Conservation (phyloP, 1,284 basidiomycete genomes). For the Austroboletus novae-zelandiae region DNA sequence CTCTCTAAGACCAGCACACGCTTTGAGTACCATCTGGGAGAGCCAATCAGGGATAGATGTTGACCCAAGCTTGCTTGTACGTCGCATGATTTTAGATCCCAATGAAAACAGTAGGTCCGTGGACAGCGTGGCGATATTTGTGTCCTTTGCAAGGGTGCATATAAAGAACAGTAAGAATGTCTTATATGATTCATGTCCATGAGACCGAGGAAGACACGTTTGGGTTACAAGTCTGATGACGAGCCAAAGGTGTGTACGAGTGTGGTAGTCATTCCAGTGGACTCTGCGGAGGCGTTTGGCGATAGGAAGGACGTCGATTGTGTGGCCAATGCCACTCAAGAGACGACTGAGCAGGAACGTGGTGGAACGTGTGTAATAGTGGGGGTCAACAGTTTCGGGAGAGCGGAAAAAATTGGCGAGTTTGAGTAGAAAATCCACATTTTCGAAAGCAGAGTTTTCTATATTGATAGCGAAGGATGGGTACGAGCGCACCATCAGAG, state of each 20-base stretch:
- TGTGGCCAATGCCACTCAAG: neutral
- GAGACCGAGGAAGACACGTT: too few species aligned
- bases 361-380: neutral
- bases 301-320: neutral
- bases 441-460: neutral
- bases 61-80: neutral
- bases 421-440: neutral
- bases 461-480: neutral
- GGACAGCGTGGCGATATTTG: too few species aligned
- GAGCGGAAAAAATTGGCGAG: neutral
- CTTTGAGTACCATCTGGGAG: neutral
- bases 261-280: too few species aligned
- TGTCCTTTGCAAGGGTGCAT: too few species aligned
- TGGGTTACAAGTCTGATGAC: too few species aligned
- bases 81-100: too few species aligned
- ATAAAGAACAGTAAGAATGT: too few species aligned
- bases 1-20: neutral
- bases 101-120: too few species aligned
- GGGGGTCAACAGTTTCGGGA: neutral
- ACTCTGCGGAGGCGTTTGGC: neutral
- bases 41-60: neutral
- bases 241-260: too few species aligned
- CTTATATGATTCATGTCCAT: too few species aligned
- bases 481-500: slow-evolving; percentile 9
- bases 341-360: neutral